These are phyloP conservation scores for Mucor saturninus DNA, from an alignment of 371 early-diverging fungal species.

Conservation along the genomic window DNA sequence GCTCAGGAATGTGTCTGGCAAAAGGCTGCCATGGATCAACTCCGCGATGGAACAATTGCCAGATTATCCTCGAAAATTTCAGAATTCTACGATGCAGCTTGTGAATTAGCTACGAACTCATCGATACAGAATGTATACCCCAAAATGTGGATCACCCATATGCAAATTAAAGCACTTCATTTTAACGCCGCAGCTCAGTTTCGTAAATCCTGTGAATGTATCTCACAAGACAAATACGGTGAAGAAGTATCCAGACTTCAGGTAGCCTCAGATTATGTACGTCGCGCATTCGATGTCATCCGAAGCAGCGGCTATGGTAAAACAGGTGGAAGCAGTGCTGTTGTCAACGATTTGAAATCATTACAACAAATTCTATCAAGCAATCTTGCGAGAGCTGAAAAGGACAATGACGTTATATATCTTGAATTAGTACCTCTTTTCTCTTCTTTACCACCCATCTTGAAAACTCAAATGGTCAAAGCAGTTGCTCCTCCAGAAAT, in stretches of 20 bases:
- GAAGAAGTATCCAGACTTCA: conserved; percentile 84
- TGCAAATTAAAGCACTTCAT: conserved; percentile 73
- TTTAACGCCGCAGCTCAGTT: conserved; percentile 81
- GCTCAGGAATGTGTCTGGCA: conserved; percentile 92
- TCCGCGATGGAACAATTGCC: conserved; percentile 78
- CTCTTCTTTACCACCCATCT: conserved; percentile 62
- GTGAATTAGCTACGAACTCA: conserved; percentile 65
- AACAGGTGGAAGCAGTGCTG: conserved; percentile 25
- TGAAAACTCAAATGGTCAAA: conserved; percentile 75
- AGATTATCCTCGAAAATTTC: conserved; percentile 79
- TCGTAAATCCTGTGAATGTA: conserved; percentile 75
- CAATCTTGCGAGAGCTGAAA: conserved; percentile 75
- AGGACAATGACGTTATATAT: conserved; percentile 92
- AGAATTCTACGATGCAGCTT: conserved; percentile 72
- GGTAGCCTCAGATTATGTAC: conserved; percentile 54
- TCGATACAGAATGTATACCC: conserved; percentile 57
- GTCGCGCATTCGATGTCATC: conserved; percentile 40
- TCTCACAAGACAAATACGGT: conserved; percentile 79
- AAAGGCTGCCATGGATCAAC: conserved; percentile 78
- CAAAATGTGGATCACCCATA: conserved; percentile 64
- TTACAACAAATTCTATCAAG: conserved; percentile 62
- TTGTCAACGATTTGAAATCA: conserved; percentile 49
- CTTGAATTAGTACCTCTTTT: conserved; percentile 74
- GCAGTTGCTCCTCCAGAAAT: conserved; percentile 47
- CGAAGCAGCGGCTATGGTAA: not conserved